Evolutionary conservation across 106 monocot genomes (phyloP).

Genomic region (Allium sativum): DNA sequence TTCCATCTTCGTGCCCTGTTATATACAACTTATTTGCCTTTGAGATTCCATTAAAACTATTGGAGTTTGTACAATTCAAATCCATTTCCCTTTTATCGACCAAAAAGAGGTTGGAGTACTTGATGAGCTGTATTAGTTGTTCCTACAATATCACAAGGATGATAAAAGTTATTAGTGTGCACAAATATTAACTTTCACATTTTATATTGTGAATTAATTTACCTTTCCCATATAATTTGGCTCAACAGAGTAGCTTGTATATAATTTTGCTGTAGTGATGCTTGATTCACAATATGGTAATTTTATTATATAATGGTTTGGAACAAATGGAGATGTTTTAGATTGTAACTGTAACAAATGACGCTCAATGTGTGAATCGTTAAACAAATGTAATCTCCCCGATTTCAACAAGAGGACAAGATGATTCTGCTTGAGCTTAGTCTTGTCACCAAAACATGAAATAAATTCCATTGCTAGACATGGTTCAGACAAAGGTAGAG

Average conservation of each 20-base stretch:
- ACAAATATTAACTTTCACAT: too few relatives aligned
- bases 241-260: conserved; percentile 14
- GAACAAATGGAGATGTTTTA: conserved; percentile 40
- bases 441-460: conserved; percentile 29
- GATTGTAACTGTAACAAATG: conserved; percentile 48
- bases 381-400: conserved; percentile 44
- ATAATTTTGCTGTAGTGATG: conserved; percentile 45
- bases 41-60: conserved; percentile 21
- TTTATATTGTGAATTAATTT: background rate
- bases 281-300: conserved; percentile 48
- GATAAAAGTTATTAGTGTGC: too few relatives aligned
- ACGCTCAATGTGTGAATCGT: conserved; percentile 69
- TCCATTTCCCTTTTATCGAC: conserved; percentile 34
- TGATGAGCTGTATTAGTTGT: conserved; percentile 20
- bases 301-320: conserved; percentile 34
- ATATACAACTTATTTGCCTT: conserved; percentile 52
- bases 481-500: conserved; percentile 67
- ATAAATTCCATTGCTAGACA: conserved; percentile 60
- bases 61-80: conserved; percentile 9
- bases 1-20: conserved; percentile 79
- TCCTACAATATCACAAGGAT: conserved; percentile 30
- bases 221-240: conserved; percentile 40
- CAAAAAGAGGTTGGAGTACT: conserved; percentile 43
- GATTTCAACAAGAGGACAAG: conserved; percentile 71
- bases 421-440: conserved; percentile 43